These are phyloP conservation scores for Beauveria scarabaeidicola DNA, from an alignment of 2,329 filamentous ascomycete species.

Conservation along the genomic window DNA sequence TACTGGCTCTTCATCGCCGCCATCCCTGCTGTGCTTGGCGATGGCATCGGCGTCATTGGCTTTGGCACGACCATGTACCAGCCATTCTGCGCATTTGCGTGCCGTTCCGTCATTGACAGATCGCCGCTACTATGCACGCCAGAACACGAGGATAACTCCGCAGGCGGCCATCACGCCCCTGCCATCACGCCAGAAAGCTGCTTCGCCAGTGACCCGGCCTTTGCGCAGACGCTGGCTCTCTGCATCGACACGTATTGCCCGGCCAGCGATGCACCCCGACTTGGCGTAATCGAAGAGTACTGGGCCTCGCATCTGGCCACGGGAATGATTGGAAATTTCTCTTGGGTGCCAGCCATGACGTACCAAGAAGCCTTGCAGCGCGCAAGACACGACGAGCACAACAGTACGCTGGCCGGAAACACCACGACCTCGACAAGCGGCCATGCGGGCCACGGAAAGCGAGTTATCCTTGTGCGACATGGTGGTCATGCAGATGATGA, in stretches of 20 bases:
- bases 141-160: slow-evolving; percentile 12
- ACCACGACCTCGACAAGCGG: background rate
- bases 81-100: slow-evolving; percentile 28
- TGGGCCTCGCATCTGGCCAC: slow-evolving; percentile 23
- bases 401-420: background rate
- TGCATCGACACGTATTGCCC: slow-evolving; percentile 27
- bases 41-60: slow-evolving; percentile 25
- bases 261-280: slow-evolving; percentile 14
- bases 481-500: slow-evolving; percentile 2
- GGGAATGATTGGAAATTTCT: slow-evolving; percentile 17
- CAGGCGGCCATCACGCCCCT: slow-evolving; percentile 19
- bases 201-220: slow-evolving; percentile 21
- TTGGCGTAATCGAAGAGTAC: slow-evolving; percentile 18
- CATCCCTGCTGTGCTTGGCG: slow-evolving; percentile 3
- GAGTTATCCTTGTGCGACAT: slow-evolving; percentile 12
- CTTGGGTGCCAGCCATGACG: slow-evolving; percentile 19
- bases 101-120: slow-evolving; percentile 21
- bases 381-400: slow-evolving; percentile 17
- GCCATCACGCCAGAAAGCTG: slow-evolving; percentile 20
- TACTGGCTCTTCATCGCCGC: background rate
- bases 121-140: slow-evolving; percentile 25
- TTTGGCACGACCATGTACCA: slow-evolving; percentile 28
- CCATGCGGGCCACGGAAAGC: background rate
- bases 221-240: slow-evolving; percentile 25
- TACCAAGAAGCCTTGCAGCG: slow-evolving; percentile 20